Percentiles rank a stretch among this genome's conserved stretches.
These are phyloP conservation scores for Miscanthus lutarioriparius DNA, from an alignment of 176 grass and related monocot species.

Conservation along the genomic window DNA sequence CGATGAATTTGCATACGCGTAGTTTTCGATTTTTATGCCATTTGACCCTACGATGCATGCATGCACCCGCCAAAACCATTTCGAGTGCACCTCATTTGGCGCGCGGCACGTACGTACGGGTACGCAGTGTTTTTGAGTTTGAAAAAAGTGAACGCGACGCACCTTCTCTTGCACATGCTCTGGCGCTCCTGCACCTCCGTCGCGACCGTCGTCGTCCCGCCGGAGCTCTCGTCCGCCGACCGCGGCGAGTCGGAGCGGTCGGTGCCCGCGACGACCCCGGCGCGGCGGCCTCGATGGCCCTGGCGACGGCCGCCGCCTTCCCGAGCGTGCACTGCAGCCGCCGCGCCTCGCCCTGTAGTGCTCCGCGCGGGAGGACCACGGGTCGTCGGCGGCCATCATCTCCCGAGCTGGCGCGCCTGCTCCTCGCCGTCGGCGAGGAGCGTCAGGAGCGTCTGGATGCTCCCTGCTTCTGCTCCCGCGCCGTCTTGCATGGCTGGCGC, in stretches of 20 bases:
- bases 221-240: constrained; percentile 56
- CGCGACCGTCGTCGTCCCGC: constrained; percentile 19
- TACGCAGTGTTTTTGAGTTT: background rate
- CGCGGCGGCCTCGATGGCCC: constrained; percentile 39
- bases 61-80: background rate
- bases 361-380: background rate
- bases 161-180: constrained; percentile 58
- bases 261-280: constrained; percentile 24
- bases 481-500: constrained; percentile 33
- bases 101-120: background rate
- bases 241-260: constrained; percentile 53
- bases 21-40: too few species aligned
- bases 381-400: constrained; percentile 5
- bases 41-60: too few species aligned
- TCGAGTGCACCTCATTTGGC: background rate
- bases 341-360: constrained; percentile 22
- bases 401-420: constrained; percentile 48
- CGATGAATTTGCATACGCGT: too few species aligned
- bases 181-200: constrained; percentile 28
- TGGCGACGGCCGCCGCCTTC: constrained; percentile 49
- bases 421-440: constrained; percentile 61
- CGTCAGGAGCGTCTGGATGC: constrained; percentile 42
- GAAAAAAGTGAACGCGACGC: background rate
- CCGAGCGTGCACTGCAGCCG: constrained; percentile 42
- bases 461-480: background rate